Evolutionary conservation across 1,284 basidiomycete genomes (phyloP).

Genomic region (Meira miltonrushii): DNA sequence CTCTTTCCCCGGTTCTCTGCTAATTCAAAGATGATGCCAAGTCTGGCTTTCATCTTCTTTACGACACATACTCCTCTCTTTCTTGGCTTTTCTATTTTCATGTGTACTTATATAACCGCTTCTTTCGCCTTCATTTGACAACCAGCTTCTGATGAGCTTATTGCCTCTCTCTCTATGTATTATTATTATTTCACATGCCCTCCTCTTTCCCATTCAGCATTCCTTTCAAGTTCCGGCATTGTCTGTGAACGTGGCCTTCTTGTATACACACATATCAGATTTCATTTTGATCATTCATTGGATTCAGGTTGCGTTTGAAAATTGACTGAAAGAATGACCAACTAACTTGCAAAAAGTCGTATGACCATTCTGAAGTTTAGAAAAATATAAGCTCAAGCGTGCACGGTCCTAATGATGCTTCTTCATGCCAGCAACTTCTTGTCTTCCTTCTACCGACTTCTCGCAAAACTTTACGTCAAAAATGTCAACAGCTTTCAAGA

Average conservation of each 20-base stretch:
- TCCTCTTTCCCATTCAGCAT: not conserved
- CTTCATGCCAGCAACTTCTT: too few relatives aligned
- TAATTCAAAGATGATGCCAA: too few relatives aligned
- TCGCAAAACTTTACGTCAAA: not conserved
- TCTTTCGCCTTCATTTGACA: not conserved
- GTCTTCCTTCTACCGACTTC: not conserved
- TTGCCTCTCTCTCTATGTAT: not conserved
- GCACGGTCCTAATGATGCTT: not conserved
- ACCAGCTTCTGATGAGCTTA: not conserved
- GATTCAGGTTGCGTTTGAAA: too few relatives aligned
- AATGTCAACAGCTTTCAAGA: not conserved
- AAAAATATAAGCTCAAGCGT: too few relatives aligned
- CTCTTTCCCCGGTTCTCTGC: too few relatives aligned
- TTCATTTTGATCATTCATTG: not conserved
- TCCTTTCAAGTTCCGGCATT: not conserved
- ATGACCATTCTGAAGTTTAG: too few relatives aligned
- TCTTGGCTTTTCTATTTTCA: too few relatives aligned
- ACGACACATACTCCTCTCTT: too few relatives aligned
- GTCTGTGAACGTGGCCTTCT: not conserved
- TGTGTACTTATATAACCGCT: too few relatives aligned
- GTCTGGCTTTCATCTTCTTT: too few relatives aligned
- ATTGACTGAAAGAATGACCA: too few relatives aligned
- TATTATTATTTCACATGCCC: not conserved
- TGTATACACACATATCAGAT: not conserved
- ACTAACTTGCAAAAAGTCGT: too few relatives aligned